Conservation (phyloP, 225 moss, liverwort and hornwort species). For the Polytrichum commune region DNA sequence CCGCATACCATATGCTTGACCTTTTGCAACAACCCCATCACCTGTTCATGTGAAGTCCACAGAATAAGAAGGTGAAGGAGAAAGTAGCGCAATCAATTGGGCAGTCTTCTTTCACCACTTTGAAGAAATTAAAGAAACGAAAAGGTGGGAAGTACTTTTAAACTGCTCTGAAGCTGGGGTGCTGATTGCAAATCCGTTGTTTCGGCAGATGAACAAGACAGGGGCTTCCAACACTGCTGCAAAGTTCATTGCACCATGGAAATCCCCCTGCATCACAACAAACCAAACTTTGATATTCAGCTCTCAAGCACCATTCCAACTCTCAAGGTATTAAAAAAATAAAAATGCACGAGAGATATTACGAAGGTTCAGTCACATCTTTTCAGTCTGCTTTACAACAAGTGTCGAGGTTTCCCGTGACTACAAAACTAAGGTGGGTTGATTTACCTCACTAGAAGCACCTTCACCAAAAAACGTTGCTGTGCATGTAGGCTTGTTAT, state of each 20-base stretch:
- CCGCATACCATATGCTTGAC: conserved; percentile 79
- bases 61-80: conserved; percentile 5
- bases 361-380: too few species aligned
- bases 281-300: background rate
- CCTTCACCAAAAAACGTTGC: conserved; percentile 92
- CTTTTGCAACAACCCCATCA: conserved; percentile 91
- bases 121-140: background rate
- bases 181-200: conserved; percentile 98
- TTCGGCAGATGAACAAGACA: conserved; percentile 84
- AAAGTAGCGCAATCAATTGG: background rate
- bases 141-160: conserved; percentile 44
- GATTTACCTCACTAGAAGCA: conserved; percentile 79
- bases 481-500: conserved; percentile 51
- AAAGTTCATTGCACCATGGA: conserved; percentile 92
- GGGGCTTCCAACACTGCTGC: conserved; percentile 86
- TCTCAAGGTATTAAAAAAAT: too few species aligned
- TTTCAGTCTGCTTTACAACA: too few species aligned
- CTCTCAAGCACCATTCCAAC: background rate
- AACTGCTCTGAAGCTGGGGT: conserved; percentile 88
- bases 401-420: too few species aligned
- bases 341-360: too few species aligned
- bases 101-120: background rate
- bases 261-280: conserved; percentile 75
- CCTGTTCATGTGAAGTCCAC: conserved; percentile 39
- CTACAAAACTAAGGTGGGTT: too few species aligned